Conservation (phyloP, 306 rosid genomes). For the Arachis hypogaea region DNA sequence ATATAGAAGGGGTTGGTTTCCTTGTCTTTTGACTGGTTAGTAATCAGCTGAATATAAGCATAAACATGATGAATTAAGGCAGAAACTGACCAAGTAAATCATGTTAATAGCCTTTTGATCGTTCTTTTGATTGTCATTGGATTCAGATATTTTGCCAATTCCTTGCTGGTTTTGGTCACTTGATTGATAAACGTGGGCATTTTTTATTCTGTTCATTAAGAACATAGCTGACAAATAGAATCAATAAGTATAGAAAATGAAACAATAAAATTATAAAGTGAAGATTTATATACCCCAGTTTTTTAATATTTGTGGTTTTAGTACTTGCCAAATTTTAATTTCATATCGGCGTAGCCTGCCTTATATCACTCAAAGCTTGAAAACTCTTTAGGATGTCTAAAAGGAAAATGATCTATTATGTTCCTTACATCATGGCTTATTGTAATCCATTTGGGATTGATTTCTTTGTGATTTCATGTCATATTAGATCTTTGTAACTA, state of each 20-base stretch:
- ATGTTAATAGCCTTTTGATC: not conserved
- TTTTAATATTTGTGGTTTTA: not conserved
- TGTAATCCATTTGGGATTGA: not conserved
- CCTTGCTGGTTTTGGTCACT: slow-evolving; percentile 9
- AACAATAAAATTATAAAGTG: not conserved
- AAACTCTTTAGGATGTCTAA: no score
- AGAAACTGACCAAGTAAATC: not conserved
- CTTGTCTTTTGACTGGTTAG: slow-evolving; percentile 6
- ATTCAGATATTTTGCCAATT: slow-evolving; percentile 1
- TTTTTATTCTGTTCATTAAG: not conserved
- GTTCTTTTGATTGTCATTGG: slow-evolving; percentile 6
- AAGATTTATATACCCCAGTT: slow-evolving; percentile 3
- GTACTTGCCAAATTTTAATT: not conserved
- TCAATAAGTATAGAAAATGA: not conserved
- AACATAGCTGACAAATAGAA: slow-evolving; percentile 7
- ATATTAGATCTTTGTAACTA: not conserved
- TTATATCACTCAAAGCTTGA: no score
- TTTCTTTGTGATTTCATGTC: not conserved
- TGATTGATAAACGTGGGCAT: not conserved
- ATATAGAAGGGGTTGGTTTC: slow-evolving; percentile 7
- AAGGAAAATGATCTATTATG: no score
- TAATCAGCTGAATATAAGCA: not conserved
- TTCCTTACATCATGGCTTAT: slow-evolving; percentile 13
- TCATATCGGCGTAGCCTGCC: no score
- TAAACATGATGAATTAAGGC: not conserved